Base-by-base conservation (phyloP, 345 rosid genomes). In the Melastoma malabathricum region DNA sequence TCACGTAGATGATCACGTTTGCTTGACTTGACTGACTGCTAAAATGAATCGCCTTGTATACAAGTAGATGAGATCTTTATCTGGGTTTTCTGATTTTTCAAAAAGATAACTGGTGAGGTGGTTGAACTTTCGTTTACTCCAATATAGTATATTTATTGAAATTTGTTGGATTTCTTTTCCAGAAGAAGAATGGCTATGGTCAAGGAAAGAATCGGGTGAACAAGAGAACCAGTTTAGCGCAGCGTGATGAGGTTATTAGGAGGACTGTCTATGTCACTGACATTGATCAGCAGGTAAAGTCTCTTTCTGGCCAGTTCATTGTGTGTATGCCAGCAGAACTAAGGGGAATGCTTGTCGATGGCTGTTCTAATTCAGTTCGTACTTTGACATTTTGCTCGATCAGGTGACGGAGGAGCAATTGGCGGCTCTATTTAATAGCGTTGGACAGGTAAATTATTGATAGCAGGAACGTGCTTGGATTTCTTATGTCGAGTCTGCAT, bases 351-450 rank as follows among this genome's bases (percentile, higher is more conserved):
- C 10, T 57, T 13, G 18, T 57, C 4, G 15, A 46, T 15, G 13
- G 27, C 4, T 48, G 18, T 44, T 13, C 55, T 52, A 22, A 1
- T 22, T 4, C 4, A 22, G 18, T 22, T 46, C 15, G 15, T 44
- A 18, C 3, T 46, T 55, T 54, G 5, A 46, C 46, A 47, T 69
- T 46, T 19, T 61, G 39, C 54, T 46, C 13, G 53, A 44, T 22
- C 47, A 80, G 96, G 95, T 82, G 38, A 92, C 98, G 29, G 96
- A 92, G 68, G 95, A 84, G 75, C 89, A 82, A 61, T 87, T 92
- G 62, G 98, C 98, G 1, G 77, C 80, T 55, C 85, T 90, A 50
- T 92, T 92, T 72, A 70, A 72, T 47, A 65, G 66, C 19, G 87
- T 83, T 54, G 98, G 98, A 53, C 85, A 76, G 74, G 98, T 87